Percentiles rank a stretch among this genome's conserved stretches.
These are phyloP conservation scores for Alnus glutinosa DNA, from an alignment of 306 rosid species.

Conservation along the genomic window DNA sequence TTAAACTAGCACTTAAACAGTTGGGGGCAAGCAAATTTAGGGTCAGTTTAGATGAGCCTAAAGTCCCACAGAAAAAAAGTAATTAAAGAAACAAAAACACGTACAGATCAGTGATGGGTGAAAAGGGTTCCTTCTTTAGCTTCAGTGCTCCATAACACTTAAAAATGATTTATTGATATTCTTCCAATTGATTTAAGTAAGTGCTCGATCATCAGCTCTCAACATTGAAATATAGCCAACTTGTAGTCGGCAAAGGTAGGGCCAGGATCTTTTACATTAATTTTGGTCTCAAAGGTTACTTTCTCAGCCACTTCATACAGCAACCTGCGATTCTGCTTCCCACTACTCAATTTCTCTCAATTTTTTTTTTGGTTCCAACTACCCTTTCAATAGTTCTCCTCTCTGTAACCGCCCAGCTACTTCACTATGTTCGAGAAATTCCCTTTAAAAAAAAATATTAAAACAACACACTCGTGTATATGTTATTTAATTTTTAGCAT, in stretches of 20 bases:
- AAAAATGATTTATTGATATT: constrained; percentile 13
- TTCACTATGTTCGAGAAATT: background rate
- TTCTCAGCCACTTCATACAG: constrained; percentile 42
- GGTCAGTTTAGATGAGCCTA: constrained; percentile 25
- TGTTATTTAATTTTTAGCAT: no score
- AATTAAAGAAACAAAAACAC: constrained; percentile 16
- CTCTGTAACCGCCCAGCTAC: background rate
- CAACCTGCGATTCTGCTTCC: constrained; percentile 46
- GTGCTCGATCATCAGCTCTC: constrained; percentile 34
- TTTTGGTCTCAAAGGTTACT: constrained; percentile 28
- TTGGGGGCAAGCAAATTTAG: constrained; percentile 12
- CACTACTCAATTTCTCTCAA: constrained; percentile 42
- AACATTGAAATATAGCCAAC: constrained; percentile 38
- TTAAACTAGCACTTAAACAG: constrained; percentile 9
- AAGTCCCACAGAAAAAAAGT: background rate
- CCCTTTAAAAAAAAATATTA: background rate
- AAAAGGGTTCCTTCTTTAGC: constrained; percentile 9
- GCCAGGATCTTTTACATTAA: constrained; percentile 31
- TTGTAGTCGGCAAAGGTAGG: constrained; percentile 52
- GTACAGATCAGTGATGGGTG: constrained; percentile 5
- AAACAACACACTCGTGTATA: no score
- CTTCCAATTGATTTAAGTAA: constrained; percentile 32
- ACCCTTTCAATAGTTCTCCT: constrained; percentile 27
- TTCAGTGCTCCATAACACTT: constrained; percentile 9
- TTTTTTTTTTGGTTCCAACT: constrained; percentile 33